Evolutionary conservation across 1,284 basidiomycete species (phyloP).

Genomic region (Naganishia liquefaciens): DNA sequence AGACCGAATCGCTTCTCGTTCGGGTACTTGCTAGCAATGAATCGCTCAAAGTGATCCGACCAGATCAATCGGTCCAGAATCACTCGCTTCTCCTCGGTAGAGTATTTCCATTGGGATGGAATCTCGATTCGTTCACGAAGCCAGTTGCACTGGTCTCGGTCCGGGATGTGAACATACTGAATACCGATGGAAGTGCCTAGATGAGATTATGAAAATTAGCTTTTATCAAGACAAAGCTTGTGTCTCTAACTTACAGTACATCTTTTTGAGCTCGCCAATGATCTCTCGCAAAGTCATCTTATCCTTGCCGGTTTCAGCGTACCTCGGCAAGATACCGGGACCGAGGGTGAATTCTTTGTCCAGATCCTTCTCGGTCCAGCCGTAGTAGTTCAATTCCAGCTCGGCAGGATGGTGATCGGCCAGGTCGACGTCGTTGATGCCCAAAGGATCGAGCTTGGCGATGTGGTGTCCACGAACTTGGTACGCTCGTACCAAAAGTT

Average conservation of each 20-base stretch:
- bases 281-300: slow-evolving; percentile 91
- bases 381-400: slow-evolving; percentile 87
- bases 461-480: slow-evolving; percentile 98
- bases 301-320: slow-evolving; percentile 63
- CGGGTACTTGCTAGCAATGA: slow-evolving; percentile 96
- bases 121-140: slow-evolving; percentile 95
- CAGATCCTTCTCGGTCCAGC: slow-evolving; percentile 90
- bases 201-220: background rate
- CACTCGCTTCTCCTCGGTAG: slow-evolving; percentile 97
- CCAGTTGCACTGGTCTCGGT: slow-evolving; percentile 99
- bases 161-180: slow-evolving; percentile 97
- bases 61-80: slow-evolving; percentile 98
- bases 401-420: slow-evolving; percentile 75
- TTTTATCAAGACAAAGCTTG: slow-evolving; percentile 1
- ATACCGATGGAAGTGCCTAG: slow-evolving; percentile 88
- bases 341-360: slow-evolving; percentile 93
- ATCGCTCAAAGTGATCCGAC: slow-evolving; percentile 99
- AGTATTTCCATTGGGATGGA: slow-evolving; percentile 98
- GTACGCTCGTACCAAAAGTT: slow-evolving; percentile 95
- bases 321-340: slow-evolving; percentile 93
- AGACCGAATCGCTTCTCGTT: slow-evolving; percentile 99
- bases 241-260: slow-evolving; percentile 75
- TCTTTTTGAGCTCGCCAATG: slow-evolving; percentile 85
- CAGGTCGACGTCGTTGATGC: slow-evolving; percentile 86
- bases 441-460: slow-evolving; percentile 92